phyloP scores from a whole-genome alignment of 2,329 filamentous ascomycete species.

The Penicillium sp. region DNA sequence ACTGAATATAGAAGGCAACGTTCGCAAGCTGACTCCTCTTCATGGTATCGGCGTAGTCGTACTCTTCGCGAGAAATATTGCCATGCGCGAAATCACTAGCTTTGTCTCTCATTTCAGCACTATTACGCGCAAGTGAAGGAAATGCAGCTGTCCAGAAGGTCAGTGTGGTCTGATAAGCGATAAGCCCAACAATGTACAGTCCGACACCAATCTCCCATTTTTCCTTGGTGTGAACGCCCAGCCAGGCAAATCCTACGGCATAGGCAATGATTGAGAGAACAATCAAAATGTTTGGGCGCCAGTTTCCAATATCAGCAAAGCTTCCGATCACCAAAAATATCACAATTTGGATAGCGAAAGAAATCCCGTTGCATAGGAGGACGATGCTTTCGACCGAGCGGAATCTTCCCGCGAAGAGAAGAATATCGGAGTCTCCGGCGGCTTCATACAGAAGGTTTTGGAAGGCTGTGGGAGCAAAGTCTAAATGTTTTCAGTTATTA shows the following conservation, averaged over 20 bases:
- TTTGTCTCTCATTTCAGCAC: conserved; percentile 50
- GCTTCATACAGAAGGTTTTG: conserved; percentile 66
- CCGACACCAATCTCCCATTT: conserved; percentile 63
- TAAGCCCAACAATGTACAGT: conserved; percentile 66
- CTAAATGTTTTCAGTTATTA: conserved; percentile 14
- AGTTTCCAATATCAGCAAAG: conserved; percentile 64
- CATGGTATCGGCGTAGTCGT: conserved; percentile 62
- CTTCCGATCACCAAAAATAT: conserved; percentile 49
- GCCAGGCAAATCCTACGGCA: conserved; percentile 66
- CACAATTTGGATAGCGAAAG: conserved; percentile 66
- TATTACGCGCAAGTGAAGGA: conserved; percentile 58
- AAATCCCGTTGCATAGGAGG: conserved; percentile 65
- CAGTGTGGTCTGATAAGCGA: conserved; percentile 66
- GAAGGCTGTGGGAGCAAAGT: conserved; percentile 66
- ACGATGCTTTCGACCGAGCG: conserved; percentile 67
- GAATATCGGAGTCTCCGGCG: conserved; percentile 53
- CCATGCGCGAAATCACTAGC: conserved; percentile 53
- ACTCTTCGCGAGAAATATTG: conserved; percentile 58
- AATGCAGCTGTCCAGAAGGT: conserved; percentile 71
- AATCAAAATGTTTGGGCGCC: conserved; percentile 64
- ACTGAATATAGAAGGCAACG: conserved; percentile 66
- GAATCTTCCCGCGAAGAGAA: conserved; percentile 56
- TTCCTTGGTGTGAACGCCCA: conserved; percentile 61
- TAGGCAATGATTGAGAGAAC: conserved; percentile 62
- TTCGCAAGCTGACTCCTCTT: conserved; percentile 66